Evolutionary conservation across 345 rosid genomes (phyloP), one percentile per base, ranked within the genome.

Genomic region (Dipteronia sinensis): DNA sequence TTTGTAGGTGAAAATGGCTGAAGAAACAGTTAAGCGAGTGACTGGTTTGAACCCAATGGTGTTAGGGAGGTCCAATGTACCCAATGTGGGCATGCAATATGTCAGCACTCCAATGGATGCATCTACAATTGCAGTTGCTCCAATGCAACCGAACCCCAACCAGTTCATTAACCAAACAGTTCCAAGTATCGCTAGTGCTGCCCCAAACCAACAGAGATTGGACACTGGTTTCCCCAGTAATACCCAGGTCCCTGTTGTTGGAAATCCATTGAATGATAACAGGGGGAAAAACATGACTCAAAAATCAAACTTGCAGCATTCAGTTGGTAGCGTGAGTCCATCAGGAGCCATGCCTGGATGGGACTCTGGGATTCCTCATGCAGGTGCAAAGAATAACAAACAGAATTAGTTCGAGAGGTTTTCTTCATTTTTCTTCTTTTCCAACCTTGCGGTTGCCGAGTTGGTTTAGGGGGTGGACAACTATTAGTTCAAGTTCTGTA

Each of bases 1-100:
- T 40, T 83, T 88, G 42, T 88, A 95, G 98, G 98, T 96, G 63
- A 94, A 94, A 88, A 93, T 96, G 99, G 99, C 97, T 17, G 99
- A 96, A 87, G 99, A 96, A 85, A 94, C 94, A 6, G 97, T 95
- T 10, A 95, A 94, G 83, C 86, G 88, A 75, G 92, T 91, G 76
- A 92, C 97, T 11, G 98, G 98, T 79, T 81, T 90, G 83, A 92
- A 91, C 79, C 99, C 98, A 1, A 67, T 89, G 80, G 83, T 88
- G 75, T 86, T 90, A 7, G 85, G 90, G 64, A 86, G 90, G 82
- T 80, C 94, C 29, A 89, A 78, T 65, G 80, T 86, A 72, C 85
- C 82, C 66, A 75, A 65, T 76, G 79, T 71, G n/a, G 85, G 83
- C 68, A 82, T 85, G 78, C 89, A 90, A 58, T 85, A 82, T 73